Evolutionary conservation across 2,329 filamentous ascomycete species (phyloP), one percentile per base, ranked within the genome.

Genomic region (Teratosphaeria viscida): DNA sequence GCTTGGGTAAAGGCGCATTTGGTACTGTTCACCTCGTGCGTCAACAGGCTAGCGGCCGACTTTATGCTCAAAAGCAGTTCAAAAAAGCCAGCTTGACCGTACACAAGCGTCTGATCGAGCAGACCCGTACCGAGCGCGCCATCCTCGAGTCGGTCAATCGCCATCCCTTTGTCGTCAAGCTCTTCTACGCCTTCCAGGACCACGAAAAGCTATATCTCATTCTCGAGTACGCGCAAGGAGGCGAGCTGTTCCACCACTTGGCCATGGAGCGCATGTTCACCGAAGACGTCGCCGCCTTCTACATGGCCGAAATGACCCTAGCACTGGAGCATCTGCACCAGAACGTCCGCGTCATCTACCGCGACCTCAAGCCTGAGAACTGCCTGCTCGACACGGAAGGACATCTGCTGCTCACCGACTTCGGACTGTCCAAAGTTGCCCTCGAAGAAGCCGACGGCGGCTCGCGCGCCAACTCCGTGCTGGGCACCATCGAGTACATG

Each of bases 401-500:
- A 43, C 94, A 99, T 72, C 82, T 99, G 1, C 84, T 99, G 4
- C 82, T 99, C 32, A 97, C 95, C 1, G 95, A 99, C 74, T 99
- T 99, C 72, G 94, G 94, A 4, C 83, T 99, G 19, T 95, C 90
- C 76, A 99, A 99, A 76, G 94, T 97, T 35, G 87, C 92, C 0
- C 82, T 94, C 16, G 86, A 91, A 60, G 85, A 83, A 58, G 81
- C 83, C 59, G 81, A 81, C 64, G 62, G 64, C 11, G 43, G 43
- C 43, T 49, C 43, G n/a, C 81, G 80, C 35, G 96, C 92, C 80
- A 90, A 91, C 75, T 96, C 90, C 52, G 88, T 96, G 65, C 84
- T 96, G 10, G 94, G 94, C 56, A 99, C 94, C 0, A 87, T 96
- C 60, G 94, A 97, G 73, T 99, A 99, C 81, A 99, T 99, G 94